Percentiles rank a stretch among this genome's conserved stretches.
phyloP scores from a whole-genome alignment of 1,284 basidiomycete genomes.

The Coriolopsis trogii region DNA sequence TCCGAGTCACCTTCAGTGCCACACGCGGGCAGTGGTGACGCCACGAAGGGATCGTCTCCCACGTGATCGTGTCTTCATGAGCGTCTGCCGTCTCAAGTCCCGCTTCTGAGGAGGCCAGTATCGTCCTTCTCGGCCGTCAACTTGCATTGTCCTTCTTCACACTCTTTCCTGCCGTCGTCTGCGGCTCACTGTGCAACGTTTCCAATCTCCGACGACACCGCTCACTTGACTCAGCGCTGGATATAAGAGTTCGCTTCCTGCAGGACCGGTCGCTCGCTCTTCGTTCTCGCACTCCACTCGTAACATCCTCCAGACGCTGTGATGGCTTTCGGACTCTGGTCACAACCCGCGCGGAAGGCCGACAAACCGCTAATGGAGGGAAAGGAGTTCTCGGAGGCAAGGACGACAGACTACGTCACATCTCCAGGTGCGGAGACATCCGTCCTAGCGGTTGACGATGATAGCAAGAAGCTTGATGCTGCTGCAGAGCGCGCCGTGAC shows the following conservation, averaged over 20 bases:
- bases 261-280: neutral
- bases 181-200: too few relatives aligned
- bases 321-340: constrained; percentile 14
- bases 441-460: neutral
- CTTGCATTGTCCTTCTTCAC: neutral
- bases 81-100: neutral
- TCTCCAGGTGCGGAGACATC: neutral
- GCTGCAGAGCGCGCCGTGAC: too few relatives aligned
- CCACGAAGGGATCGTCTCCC: too few relatives aligned
- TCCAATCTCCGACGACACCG: too few relatives aligned
- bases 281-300: neutral
- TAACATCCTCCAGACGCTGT: too few relatives aligned
- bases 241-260: neutral
- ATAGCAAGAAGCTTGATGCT: too few relatives aligned
- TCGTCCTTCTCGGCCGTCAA: constrained; percentile 3
- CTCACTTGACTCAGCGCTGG: too few relatives aligned
- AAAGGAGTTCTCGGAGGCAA: neutral
- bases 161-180: neutral
- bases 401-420: neutral
- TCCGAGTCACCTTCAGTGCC: too few relatives aligned
- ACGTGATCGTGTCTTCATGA: constrained; percentile 6
- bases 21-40: too few relatives aligned
- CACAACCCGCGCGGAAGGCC: constrained; percentile 3
- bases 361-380: constrained; percentile 3
- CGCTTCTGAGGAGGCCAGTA: neutral